Conservation (phyloP, 768 basidiomycete genomes). For the Rhizopogon roseolus region DNA sequence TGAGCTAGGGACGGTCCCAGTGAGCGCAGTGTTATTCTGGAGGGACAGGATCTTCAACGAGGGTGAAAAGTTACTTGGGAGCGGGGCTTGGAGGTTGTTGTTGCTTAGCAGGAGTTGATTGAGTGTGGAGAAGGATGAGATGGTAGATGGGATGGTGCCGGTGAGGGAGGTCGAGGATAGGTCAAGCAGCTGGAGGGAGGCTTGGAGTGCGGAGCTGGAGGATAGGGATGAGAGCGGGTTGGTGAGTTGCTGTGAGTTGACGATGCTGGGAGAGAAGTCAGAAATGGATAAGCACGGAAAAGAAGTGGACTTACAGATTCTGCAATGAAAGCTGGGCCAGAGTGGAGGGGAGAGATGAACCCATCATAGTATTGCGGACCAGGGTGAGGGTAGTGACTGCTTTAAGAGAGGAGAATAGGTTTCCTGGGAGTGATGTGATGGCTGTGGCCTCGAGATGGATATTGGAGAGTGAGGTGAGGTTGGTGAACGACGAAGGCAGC, state of each 20-base stretch:
- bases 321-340: constrained; percentile 29
- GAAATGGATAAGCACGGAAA: not conserved
- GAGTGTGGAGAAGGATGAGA: constrained; percentile 31
- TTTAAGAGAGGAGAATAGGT: constrained; percentile 28
- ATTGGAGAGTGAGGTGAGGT: constrained; percentile 32
- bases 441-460: constrained; percentile 38
- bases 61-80: constrained; percentile 30
- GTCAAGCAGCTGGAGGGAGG: constrained; percentile 32
- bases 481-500: constrained; percentile 34
- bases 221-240: constrained; percentile 28
- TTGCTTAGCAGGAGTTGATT: constrained; percentile 33
- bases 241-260: constrained; percentile 32
- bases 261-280: constrained; percentile 20
- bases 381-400: constrained; percentile 32
- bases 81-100: constrained; percentile 31
- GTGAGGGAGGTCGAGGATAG: constrained; percentile 36
- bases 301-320: constrained; percentile 30
- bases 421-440: constrained; percentile 30
- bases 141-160: constrained; percentile 28
- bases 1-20: constrained; percentile 22
- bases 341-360: constrained; percentile 31
- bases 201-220: constrained; percentile 25
- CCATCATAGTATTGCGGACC: constrained; percentile 37
- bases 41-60: constrained; percentile 30
- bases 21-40: constrained; percentile 32